Evolutionary conservation across 371 early-diverging fungal species (phyloP).

Genomic region (Mortierella sp.): DNA sequence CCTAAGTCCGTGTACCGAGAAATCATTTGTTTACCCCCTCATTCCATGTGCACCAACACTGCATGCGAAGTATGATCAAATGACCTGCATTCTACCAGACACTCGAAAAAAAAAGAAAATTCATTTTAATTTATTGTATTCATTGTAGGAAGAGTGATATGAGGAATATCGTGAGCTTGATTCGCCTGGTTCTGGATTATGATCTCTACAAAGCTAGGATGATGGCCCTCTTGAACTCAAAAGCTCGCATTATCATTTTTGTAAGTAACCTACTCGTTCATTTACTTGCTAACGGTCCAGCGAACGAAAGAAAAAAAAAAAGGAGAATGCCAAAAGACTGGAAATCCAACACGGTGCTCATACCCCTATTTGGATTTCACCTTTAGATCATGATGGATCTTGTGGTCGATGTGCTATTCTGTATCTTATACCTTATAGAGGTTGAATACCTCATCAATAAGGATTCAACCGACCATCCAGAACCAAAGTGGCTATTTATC

Average conservation of each 20-base stretch:
- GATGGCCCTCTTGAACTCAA: constrained; percentile 48
- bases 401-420: constrained; percentile 71
- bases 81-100: constrained; percentile 2
- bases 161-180: constrained; percentile 39
- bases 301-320: not conserved
- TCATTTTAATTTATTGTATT: not conserved
- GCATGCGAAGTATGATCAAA: not conserved
- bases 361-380: not conserved
- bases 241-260: constrained; percentile 47
- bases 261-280: constrained; percentile 30
- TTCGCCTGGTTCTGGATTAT: constrained; percentile 42
- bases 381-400: constrained; percentile 69
- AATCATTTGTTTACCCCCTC: not conserved
- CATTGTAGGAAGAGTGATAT: constrained; percentile 38
- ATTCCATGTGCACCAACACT: not conserved
- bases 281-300: not conserved
- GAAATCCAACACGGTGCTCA: not conserved
- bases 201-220: constrained; percentile 34
- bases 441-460: constrained; percentile 68
- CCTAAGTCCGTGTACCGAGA: constrained; percentile 4
- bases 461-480: constrained; percentile 13
- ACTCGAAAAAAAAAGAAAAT: not conserved
- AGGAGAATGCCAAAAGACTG: not conserved
- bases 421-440: constrained; percentile 75
- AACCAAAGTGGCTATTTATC: constrained; percentile 74